phyloP scores from a whole-genome alignment of 192 early-diverging fungal species.

The Podila minutissima region DNA sequence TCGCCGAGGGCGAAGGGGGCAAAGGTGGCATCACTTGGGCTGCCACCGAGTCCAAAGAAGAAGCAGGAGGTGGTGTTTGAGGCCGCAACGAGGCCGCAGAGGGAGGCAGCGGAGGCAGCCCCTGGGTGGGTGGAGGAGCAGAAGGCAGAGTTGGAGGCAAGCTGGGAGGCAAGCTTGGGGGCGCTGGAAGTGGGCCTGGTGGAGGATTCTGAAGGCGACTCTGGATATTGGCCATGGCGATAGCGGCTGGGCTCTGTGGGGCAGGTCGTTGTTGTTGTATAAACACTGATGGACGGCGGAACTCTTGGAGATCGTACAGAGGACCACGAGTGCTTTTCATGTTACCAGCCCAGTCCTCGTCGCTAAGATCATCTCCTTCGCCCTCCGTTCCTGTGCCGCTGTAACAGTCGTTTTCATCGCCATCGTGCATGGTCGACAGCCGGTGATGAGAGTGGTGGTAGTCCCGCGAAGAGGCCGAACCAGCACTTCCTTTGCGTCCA shows the following conservation, averaged over 20 bases:
- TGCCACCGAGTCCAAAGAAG: neutral
- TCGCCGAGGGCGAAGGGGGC: too few relatives aligned
- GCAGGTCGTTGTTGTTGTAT: conserved; percentile 3
- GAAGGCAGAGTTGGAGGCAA: neutral
- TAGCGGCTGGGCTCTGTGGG: neutral
- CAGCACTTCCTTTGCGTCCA: conserved; percentile 27
- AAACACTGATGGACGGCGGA: neutral
- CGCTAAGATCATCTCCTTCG: conserved; percentile 11
- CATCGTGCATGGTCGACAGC: neutral
- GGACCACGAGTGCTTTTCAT: conserved; percentile 10
- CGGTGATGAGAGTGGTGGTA: neutral
- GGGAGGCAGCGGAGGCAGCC: neutral
- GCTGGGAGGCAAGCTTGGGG: neutral
- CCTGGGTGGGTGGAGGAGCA: neutral
- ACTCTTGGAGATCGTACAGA: neutral
- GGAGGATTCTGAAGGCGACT: neutral
- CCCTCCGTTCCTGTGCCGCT: conserved; percentile 7
- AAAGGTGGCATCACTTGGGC: neutral
- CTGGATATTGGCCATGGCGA: neutral
- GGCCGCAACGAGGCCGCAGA: neutral
- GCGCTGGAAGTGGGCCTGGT: neutral
- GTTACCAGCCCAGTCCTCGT: conserved; percentile 49
- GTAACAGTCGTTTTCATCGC: conserved; percentile 8
- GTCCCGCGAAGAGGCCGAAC: conserved; percentile 3
- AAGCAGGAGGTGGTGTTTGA: neutral